These are phyloP conservation scores for Pythium dissotocum DNA, from an alignment of 352 stramenopile genomes.

Conservation along the genomic window DNA sequence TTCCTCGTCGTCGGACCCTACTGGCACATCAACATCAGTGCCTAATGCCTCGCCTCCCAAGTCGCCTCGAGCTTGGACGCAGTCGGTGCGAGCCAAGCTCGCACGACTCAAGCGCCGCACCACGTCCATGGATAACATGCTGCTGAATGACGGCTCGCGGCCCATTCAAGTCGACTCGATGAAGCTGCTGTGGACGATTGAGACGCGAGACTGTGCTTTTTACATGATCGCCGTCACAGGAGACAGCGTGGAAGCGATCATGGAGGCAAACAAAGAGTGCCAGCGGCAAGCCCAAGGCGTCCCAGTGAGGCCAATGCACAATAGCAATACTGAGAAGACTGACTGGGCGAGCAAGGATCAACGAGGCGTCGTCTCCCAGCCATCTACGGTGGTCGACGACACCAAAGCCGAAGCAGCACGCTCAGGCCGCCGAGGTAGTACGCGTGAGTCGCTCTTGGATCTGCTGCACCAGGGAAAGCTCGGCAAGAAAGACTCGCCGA, in stretches of 20 bases:
- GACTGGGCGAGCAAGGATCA: not conserved
- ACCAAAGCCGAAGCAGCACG: not conserved
- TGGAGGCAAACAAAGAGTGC: constrained; percentile 34
- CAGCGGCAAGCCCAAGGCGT: constrained; percentile 10
- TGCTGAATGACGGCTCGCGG: constrained; percentile 67
- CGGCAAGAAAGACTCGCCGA: constrained; percentile 34
- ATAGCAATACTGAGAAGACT: not conserved
- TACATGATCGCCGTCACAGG: constrained; percentile 63
- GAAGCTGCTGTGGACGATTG: constrained; percentile 79
- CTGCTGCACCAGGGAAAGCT: constrained; percentile 78
- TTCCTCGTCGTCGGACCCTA: constrained; percentile 17
- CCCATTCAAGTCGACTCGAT: constrained; percentile 84
- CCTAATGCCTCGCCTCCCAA: constrained; percentile 28
- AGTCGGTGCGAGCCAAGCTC: constrained; percentile 55
- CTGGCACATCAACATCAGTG: constrained; percentile 5
- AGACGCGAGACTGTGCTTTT: constrained; percentile 70
- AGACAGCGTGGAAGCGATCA: constrained; percentile 50
- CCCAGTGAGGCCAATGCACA: not conserved
- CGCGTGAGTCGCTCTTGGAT: constrained; percentile 64
- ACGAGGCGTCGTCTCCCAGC: not conserved
- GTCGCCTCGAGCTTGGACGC: constrained; percentile 48
- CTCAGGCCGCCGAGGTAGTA: constrained; percentile 39
- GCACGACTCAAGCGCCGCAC: constrained; percentile 58
- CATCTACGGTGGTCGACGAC: not conserved
- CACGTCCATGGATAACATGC: constrained; percentile 70